Percentiles rank a stretch among this genome's conserved stretches.
These are phyloP conservation scores for Penicillium paradoxum DNA, from an alignment of 495 filamentous ascomycete genomes.

Conservation along the genomic window DNA sequence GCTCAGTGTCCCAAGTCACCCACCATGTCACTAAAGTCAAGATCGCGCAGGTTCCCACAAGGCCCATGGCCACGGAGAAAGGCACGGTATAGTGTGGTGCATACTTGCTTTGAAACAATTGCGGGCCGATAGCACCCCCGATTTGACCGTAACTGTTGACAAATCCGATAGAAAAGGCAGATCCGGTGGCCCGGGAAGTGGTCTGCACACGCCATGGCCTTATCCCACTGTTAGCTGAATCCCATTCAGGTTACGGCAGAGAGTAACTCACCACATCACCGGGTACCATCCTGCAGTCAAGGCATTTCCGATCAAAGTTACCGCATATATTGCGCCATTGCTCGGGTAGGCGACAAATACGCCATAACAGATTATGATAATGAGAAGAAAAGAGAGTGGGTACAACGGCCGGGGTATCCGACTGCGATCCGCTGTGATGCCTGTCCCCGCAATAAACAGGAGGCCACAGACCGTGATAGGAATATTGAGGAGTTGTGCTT, in stretches of 20 bases:
- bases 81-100: constrained; percentile 28
- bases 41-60: constrained; percentile 21
- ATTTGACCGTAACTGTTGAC: constrained; percentile 38
- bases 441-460: constrained; percentile 32
- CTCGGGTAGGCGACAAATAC: constrained; percentile 40
- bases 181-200: constrained; percentile 37
- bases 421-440: constrained; percentile 37
- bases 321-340: constrained; percentile 35
- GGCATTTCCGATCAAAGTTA: constrained; percentile 32
- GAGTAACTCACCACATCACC: constrained; percentile 28
- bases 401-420: constrained; percentile 37
- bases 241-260: not conserved
- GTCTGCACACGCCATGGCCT: constrained; percentile 41
- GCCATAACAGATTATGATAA: constrained; percentile 38
- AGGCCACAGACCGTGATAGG: constrained; percentile 35
- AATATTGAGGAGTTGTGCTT: constrained; percentile 36
- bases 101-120: constrained; percentile 32
- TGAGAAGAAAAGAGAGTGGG: constrained; percentile 35
- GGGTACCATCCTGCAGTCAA: constrained; percentile 36
- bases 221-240: not conserved
- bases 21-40: constrained; percentile 18
- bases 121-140: constrained; percentile 32
- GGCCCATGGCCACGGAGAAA: constrained; percentile 30
- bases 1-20: constrained; percentile 29
- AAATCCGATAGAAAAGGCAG: constrained; percentile 42